Percentiles rank a stretch among this genome's conserved stretches.
Evolutionary conservation across 371 early-diverging fungal genomes (phyloP).

Genomic region (Mucor lusitanicus): DNA sequence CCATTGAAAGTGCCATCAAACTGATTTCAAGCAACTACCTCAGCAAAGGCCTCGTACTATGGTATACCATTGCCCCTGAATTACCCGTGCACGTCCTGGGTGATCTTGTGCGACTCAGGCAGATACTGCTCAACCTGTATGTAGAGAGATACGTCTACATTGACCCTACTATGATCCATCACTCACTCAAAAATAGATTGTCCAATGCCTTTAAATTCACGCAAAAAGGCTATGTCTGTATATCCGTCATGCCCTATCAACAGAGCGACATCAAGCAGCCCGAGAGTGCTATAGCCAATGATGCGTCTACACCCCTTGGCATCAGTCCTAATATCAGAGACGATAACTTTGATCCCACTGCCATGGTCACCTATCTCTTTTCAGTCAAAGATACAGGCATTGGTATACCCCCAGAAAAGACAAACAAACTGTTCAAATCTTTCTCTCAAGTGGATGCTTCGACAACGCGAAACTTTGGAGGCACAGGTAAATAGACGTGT

Average conservation of each 20-base stretch:
- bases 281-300: not conserved
- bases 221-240: slow-evolving; percentile 45
- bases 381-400: slow-evolving; percentile 66
- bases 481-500: too few relatives aligned
- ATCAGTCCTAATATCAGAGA: not conserved
- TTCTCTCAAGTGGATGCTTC: slow-evolving; percentile 64
- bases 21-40: slow-evolving; percentile 13
- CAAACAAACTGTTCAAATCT: slow-evolving; percentile 55
- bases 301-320: not conserved
- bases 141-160: not conserved
- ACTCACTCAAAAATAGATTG: slow-evolving; percentile 6
- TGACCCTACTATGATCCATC: not conserved
- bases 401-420: slow-evolving; percentile 58
- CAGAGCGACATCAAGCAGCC: not conserved
- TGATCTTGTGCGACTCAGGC: slow-evolving; percentile 42
- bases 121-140: slow-evolving; percentile 40
- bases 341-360: not conserved
- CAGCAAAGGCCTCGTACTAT: slow-evolving; percentile 47
- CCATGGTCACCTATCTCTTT: slow-evolving; percentile 17
- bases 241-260: not conserved
- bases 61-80: slow-evolving; percentile 45
- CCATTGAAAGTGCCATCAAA: slow-evolving; percentile 25
- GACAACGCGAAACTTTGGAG: slow-evolving; percentile 55
- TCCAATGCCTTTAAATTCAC: slow-evolving; percentile 72
- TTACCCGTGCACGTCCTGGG: slow-evolving; percentile 45